Percentiles rank a stretch among this genome's conserved stretches.
Conservation (phyloP, 2,329 filamentous ascomycete genomes). For the Pseudogymnoascus sp. region DNA sequence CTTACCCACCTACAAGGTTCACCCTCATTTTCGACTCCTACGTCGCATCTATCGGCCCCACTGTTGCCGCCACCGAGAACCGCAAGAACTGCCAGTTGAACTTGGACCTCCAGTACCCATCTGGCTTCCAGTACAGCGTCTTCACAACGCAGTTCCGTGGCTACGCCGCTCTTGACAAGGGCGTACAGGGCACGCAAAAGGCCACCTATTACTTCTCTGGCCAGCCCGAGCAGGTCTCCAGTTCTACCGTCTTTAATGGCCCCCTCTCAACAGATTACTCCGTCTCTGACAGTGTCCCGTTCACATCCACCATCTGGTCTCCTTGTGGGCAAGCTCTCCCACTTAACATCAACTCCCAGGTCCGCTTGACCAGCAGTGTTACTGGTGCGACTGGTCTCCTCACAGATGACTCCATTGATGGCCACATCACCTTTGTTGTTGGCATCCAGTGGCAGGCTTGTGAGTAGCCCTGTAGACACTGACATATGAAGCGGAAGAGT, state of each 20-base stretch:
- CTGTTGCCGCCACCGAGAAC: slow-evolving; percentile 33
- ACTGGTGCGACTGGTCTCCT: slow-evolving; percentile 31
- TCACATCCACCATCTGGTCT: slow-evolving; percentile 41
- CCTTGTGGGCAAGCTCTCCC: slow-evolving; percentile 40
- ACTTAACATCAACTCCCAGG: slow-evolving; percentile 46
- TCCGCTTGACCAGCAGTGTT: slow-evolving; percentile 31
- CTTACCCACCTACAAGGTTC: slow-evolving; percentile 23
- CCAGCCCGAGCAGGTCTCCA: slow-evolving; percentile 26
- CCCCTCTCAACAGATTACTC: slow-evolving; percentile 34
- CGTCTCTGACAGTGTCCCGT: slow-evolving; percentile 35
- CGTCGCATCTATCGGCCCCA: slow-evolving; percentile 39
- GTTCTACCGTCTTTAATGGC: slow-evolving; percentile 34
- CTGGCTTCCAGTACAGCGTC: slow-evolving; percentile 44
- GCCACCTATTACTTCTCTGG: slow-evolving; percentile 48
- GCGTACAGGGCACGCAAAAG: slow-evolving; percentile 39
- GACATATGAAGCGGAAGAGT: background rate
- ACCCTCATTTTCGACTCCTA: slow-evolving; percentile 45
- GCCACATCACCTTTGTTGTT: slow-evolving; percentile 35
- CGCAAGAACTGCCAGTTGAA: slow-evolving; percentile 48
- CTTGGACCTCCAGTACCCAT: slow-evolving; percentile 41
- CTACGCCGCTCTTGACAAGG: slow-evolving; percentile 37
- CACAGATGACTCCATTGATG: slow-evolving; percentile 40
- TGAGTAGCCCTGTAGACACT: background rate
- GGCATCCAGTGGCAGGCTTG: slow-evolving; percentile 32
- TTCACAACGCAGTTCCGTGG: slow-evolving; percentile 44